phyloP scores from a whole-genome alignment of 2,329 filamentous ascomycete species.

The Graphium sp. region DNA sequence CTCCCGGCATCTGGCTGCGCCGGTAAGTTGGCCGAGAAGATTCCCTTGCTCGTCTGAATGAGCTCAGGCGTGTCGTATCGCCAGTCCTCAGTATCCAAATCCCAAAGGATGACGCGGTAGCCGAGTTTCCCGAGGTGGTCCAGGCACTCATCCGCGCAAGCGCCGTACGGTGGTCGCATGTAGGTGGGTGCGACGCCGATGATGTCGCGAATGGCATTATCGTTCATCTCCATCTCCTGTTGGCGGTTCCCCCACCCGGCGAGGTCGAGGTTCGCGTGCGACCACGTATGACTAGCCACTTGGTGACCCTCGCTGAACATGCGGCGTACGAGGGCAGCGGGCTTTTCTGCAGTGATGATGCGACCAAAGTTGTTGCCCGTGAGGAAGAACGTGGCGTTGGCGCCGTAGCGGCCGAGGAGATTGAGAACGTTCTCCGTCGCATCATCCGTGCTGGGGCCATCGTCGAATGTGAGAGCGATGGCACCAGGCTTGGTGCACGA shows the following conservation, averaged over 20 bases:
- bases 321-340: constrained; percentile 32
- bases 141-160: constrained; percentile 24
- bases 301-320: constrained; percentile 33
- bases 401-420: constrained; percentile 25
- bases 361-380: constrained; percentile 32
- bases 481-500: constrained; percentile 24
- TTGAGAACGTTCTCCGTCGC: constrained; percentile 31
- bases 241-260: too few relatives aligned
- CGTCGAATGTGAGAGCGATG: constrained; percentile 35
- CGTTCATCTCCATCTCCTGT: constrained; percentile 30
- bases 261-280: too few relatives aligned
- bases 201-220: constrained; percentile 32
- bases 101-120: constrained; percentile 44
- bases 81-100: constrained; percentile 46
- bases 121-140: constrained; percentile 24
- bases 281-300: constrained; percentile 36
- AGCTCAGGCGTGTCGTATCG: too few relatives aligned
- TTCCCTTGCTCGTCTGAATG: too few relatives aligned
- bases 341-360: constrained; percentile 33
- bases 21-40: too few relatives aligned
- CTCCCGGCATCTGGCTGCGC: too few relatives aligned
- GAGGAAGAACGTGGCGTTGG: constrained; percentile 36
- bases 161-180: constrained; percentile 31
- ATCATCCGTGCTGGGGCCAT: constrained; percentile 32
- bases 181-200: constrained; percentile 30